Percentiles rank a stretch among this genome's conserved stretches.
Evolutionary conservation across 352 stramenopile species (phyloP).

Genomic region (Globisporangium paddicum): DNA sequence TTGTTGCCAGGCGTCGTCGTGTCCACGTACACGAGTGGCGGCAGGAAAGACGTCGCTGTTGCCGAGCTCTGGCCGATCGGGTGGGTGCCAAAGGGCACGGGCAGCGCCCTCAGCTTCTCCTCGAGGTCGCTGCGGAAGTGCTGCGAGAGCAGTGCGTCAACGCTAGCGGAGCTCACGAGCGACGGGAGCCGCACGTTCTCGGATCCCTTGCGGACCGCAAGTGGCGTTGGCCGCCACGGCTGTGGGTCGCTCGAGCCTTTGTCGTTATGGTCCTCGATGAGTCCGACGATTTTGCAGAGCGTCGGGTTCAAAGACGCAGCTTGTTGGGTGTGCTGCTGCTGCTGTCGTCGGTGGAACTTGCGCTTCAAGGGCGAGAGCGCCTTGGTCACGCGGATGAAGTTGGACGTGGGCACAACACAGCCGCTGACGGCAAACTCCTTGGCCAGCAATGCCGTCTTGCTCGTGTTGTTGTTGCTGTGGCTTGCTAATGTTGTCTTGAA

Average conservation of each 20-base stretch:
- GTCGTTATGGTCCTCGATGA: conserved; percentile 2
- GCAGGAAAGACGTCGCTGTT: neutral
- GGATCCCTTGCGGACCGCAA: neutral
- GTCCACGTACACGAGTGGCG: neutral
- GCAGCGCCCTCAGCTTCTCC: neutral
- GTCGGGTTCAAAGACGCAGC: neutral
- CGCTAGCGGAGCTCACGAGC: neutral
- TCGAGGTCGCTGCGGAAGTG: conserved; percentile 1
- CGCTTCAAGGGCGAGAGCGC: neutral
- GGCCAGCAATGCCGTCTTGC: neutral
- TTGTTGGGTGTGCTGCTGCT: neutral
- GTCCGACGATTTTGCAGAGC: conserved; percentile 1
- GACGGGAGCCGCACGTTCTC: neutral
- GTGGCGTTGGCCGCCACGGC: neutral
- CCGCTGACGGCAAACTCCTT: neutral
- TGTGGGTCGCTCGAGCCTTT: neutral
- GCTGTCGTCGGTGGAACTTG: neutral
- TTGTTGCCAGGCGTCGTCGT: neutral
- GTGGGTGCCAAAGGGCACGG: neutral
- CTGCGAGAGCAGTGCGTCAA: neutral
- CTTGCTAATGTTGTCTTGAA: neutral
- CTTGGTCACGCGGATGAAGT: neutral
- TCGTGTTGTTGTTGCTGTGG: neutral
- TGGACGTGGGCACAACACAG: neutral
- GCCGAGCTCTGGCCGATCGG: neutral